Evolutionary conservation across 2,329 filamentous ascomycete genomes (phyloP), one percentile per base, ranked within the genome.

Genomic region (Trichothecium sympodiale): DNA sequence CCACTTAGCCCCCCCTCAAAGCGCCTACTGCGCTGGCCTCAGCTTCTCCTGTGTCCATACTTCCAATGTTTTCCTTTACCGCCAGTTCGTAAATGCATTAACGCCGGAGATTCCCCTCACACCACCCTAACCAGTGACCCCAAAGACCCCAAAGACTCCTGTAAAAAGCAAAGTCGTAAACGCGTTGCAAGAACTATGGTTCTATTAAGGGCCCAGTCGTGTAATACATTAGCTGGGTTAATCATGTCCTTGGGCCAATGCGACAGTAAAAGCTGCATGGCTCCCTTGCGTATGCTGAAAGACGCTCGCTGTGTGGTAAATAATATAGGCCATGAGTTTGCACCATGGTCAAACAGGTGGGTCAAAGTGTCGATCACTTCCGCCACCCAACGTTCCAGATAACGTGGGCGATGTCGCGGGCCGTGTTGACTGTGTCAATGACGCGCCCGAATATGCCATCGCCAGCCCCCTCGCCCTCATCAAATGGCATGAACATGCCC

Each of bases 401-500:
- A 46, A 82, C 77, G 55, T 81, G 73, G 39, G 74, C 74, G 47
- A 82, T 82, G 50, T 82, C 77, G 48, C 76, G 73, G 46, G 76
- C 77, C 34, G 77, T 81, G 59, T 81, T 81, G 57, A 81, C 74
- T 49, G 83, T 89, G 60, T 93, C 83, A 53, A 88, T 77, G 34
- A 93, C 78, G 48, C 80, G 77, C 41, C 83, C 82, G 51, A 93
- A 73, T 37, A 93, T 68, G 32, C 81, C 80, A 35, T 70, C 65
- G 49, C 64, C 74, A 32, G 57, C 68, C 53, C 57, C 64, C 44
- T 86, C 83, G 41, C 77, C 77, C 46, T 87, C 81, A 46, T 87
- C 83, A 47, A 80, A 82, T 7, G 86, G 84, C 82, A 93, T 88
- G 49, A 94, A 82, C 84, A 94, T 93, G 46, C 86, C 87, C 28